A percentile compares a stretch with the other conserved stretches of the same genome.
Evolutionary conservation across 1,284 basidiomycete genomes (phyloP).

Genomic region (Austroboletus novae-zelandiae): DNA sequence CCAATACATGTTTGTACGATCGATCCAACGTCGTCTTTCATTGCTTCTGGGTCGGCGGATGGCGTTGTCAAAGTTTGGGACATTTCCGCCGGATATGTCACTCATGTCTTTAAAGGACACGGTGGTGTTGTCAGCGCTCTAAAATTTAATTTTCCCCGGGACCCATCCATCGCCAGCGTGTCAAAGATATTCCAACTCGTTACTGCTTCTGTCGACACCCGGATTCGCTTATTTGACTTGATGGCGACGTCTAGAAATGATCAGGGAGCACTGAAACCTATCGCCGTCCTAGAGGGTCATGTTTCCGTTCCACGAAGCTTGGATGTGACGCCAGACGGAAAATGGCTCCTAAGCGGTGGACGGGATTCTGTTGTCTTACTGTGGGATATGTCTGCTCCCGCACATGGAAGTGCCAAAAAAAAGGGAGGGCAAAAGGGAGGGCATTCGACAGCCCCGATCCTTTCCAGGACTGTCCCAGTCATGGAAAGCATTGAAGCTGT

Average conservation of each 20-base stretch:
- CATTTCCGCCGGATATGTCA: constrained; percentile 82
- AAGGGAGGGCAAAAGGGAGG: constrained; percentile 46
- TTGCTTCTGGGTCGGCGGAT: constrained; percentile 95
- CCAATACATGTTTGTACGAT: constrained; percentile 87
- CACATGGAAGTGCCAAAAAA: too few species aligned
- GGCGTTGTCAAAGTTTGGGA: constrained; percentile 98
- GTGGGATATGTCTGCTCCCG: constrained; percentile 59
- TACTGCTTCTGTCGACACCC: constrained; percentile 87
- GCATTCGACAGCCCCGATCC: constrained; percentile 48
- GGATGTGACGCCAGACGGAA: constrained; percentile 80
- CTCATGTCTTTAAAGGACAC: constrained; percentile 95
- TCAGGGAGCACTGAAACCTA: constrained; percentile 62
- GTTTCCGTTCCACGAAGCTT: constrained; percentile 88
- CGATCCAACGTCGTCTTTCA: constrained; percentile 86
- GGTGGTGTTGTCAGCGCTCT: constrained; percentile 94
- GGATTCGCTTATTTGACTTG: constrained; percentile 89
- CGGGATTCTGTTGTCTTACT: constrained; percentile 88
- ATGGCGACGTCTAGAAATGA: constrained; percentile 56
- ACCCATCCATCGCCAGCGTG: constrained; percentile 47
- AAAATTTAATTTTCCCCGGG: constrained; percentile 72
- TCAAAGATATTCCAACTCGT: constrained; percentile 74
- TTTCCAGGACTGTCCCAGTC: constrained; percentile 84
- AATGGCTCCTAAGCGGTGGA: constrained; percentile 85
- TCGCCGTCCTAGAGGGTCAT: constrained; percentile 85
- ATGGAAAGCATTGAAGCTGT: constrained; percentile 87